Evolutionary conservation across 495 filamentous ascomycete species (phyloP), one percentile per base, ranked within the genome.

Genomic region (Penicillium verhagenii): DNA sequence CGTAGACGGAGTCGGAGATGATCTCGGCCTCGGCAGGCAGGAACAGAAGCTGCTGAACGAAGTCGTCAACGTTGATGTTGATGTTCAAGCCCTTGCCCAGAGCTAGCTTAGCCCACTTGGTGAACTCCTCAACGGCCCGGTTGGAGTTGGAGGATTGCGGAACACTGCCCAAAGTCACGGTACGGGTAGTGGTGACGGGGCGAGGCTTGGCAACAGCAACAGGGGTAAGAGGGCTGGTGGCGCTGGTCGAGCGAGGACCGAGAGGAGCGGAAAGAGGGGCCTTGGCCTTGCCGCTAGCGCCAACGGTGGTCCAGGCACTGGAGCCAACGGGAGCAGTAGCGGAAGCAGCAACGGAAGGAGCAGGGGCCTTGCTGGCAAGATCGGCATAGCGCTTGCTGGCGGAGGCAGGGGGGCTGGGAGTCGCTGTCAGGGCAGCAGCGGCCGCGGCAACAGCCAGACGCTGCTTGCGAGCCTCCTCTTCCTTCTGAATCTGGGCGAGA

Each of bases 301-400:
- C 95, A 39, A 97, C 94, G 0, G 92, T 97, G 28, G 91, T 93
- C 95, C 95, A 97, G 18, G 91, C 92, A 35, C 86, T 79, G 47
- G 77, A 75, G 23, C 47, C 33, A 37, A 26, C 35, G 5, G 58
- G 64, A 35, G 61, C 35, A 11, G 72, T 40, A 4, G 72, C 39
- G 6, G 69, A 59, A 16, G 66, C 59, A 21, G 71, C 58, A 8
- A 65, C 65, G 35, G 75, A 64, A 43, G 69, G 67, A 42, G 68
- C 59, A 47, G 70, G 65, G n/a, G 72, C 74, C 74, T 97, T 97
- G 74, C 91, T 84, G 19, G 95, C 95, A 31, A 98, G 85, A 66
- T 97, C 92, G 6, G 94, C 95, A 73, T 98, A 98, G 16, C 94
- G 84, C 74, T 97, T 98, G 16, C 88, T 88, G 37, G 79, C 75